Base-by-base conservation (phyloP, 2,329 filamentous ascomycete genomes). In the Ceratocystis smalleyi region DNA sequence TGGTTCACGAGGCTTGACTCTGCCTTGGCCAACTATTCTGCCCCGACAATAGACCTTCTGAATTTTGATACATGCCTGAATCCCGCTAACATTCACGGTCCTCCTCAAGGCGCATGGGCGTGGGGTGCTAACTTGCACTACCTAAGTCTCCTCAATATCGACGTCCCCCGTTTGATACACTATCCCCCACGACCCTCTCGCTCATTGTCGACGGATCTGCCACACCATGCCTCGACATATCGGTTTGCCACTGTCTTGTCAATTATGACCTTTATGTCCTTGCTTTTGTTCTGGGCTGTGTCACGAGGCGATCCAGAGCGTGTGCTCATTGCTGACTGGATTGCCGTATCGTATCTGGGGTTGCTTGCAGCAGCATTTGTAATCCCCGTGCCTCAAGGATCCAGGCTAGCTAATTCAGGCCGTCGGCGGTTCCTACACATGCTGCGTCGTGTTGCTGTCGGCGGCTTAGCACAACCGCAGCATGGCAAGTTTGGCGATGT, bases 401-500 rank as follows among this genome's bases (percentile, higher is more conserved):
- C 54, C 1, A 30, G 54, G 5, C 74, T 84, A 3, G 87, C 88
- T 15, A 80, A 84, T 69, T 77, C 80, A 49, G 91, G 91, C 1
- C 86, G 91, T 51, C 81, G 82, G 62, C 84, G 90, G 1, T 87
- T 96, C 54, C 81, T 95, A 59, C 75, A 82, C 10, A 92, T 85
- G 0, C 77, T 97, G 55, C 84, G 84, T 67, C 86, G 94, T 65
- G 84, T 97, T 67, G 83, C 83, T 69, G 77, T 96, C 54, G 94
- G 94, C 27, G 91, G 92, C 0, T 80, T 99, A 27, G 92, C 94
- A 15, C 86, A 92, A 74, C 79, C 88, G 0, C 83, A 88, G 69
- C 88, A 96, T 74, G 91, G 92, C 64, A 96, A 95, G 72, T 97
- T 97, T 71, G 92, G 90, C 64, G 94, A 99, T 72, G 87, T 97